Conservation (phyloP, 148 eudicot species). For the Persicaria maculosa region DNA sequence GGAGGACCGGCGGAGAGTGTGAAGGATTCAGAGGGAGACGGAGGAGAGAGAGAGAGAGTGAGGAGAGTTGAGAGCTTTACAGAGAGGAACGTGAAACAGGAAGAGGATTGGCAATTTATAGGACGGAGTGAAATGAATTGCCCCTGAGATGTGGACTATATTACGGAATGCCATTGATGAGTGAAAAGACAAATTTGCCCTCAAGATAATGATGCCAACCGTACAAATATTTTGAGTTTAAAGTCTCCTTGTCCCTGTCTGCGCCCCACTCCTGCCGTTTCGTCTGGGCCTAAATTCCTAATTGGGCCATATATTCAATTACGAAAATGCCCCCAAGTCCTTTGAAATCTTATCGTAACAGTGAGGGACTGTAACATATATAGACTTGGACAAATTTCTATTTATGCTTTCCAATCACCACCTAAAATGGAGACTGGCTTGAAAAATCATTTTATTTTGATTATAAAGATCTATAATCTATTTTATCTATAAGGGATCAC, state of each 20-base stretch:
- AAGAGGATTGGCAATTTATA: not conserved
- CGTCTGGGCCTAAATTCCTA: not conserved
- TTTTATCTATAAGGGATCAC: no score
- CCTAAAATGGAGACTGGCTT: not conserved
- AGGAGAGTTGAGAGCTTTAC: no score
- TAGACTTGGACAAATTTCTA: not conserved
- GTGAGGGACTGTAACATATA: not conserved
- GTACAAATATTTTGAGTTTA: not conserved
- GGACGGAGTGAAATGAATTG: not conserved
- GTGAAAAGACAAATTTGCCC: not conserved
- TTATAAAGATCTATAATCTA: no score
- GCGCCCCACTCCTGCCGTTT: not conserved
- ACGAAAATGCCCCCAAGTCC: not conserved
- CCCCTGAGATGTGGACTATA: not conserved
- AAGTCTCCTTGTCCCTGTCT: not conserved
- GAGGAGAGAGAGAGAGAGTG: no score
- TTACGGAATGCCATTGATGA: not conserved
- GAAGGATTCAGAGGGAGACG: no score
- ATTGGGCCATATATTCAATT: not conserved
- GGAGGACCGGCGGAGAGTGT: no score
- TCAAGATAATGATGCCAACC: not conserved
- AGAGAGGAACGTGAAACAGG: not conserved
- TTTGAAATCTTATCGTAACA: not conserved
- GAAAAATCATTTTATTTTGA: not conserved
- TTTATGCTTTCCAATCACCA: not conserved